These are phyloP conservation scores for Fusarium annulatum DNA, from an alignment of 2,329 filamentous ascomycete genomes.

Conservation along the genomic window DNA sequence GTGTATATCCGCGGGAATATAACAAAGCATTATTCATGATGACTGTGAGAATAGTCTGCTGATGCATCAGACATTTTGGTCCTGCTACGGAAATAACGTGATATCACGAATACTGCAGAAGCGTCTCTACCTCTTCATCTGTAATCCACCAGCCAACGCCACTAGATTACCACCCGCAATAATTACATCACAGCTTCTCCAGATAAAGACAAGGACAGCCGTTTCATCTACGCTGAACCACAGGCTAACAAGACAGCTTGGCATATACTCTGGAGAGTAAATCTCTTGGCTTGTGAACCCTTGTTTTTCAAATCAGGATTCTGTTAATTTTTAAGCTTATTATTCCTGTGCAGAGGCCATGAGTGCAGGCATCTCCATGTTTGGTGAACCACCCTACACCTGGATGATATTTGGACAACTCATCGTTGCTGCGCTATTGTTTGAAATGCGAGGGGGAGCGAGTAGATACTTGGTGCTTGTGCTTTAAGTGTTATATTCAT, in stretches of 20 bases:
- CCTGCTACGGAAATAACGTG: background rate
- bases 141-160: background rate
- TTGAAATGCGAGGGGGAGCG: background rate
- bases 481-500: fast-evolving
- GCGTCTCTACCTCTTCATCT: background rate
- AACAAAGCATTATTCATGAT: background rate
- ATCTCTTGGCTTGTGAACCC: background rate
- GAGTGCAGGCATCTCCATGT: background rate
- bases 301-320: constrained; percentile 6
- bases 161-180: background rate
- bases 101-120: no score
- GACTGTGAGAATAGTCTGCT: background rate
- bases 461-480: background rate
- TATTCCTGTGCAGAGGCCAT: background rate
- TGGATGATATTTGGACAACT: background rate
- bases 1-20: background rate
- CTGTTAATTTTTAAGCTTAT: constrained; percentile 9
- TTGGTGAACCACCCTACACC: constrained; percentile 6
- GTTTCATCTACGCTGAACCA: background rate
- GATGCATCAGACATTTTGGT: background rate
- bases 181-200: constrained; percentile 11
- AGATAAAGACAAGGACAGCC: background rate
- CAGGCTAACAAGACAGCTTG: background rate
- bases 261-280: background rate
- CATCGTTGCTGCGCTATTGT: background rate